Conservation (phyloP, 2,329 filamentous ascomycete genomes). For the Fusarium veterinarium region DNA sequence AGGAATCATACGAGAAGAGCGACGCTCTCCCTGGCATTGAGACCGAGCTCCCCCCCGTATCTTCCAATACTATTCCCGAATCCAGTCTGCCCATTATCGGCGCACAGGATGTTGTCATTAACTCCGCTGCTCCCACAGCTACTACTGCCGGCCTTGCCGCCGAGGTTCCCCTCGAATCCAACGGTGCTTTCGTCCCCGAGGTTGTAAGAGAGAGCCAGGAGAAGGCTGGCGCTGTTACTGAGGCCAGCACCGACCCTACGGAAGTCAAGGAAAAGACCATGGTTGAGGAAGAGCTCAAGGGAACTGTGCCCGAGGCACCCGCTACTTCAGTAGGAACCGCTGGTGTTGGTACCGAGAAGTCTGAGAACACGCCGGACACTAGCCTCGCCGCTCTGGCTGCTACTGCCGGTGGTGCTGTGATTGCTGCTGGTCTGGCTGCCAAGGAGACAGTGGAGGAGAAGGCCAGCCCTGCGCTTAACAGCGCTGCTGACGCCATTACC, state of each 20-base stretch:
- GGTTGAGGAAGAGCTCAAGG: conserved; percentile 77
- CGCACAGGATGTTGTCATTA: conserved; percentile 59
- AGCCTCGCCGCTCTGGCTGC: conserved; percentile 55
- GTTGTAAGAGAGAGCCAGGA: conserved; percentile 79
- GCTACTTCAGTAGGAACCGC: conserved; percentile 67
- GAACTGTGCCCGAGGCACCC: conserved; percentile 71
- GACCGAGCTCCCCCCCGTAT: conserved; percentile 65
- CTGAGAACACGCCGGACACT: conserved; percentile 56
- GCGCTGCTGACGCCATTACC: conserved; percentile 51
- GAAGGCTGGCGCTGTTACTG: conserved; percentile 71
- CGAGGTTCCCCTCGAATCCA: conserved; percentile 72
- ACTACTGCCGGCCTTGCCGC: conserved; percentile 78
- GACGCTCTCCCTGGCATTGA: conserved; percentile 69
- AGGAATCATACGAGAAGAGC: conserved; percentile 87
- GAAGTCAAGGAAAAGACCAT: conserved; percentile 78
- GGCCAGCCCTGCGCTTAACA: conserved; percentile 52
- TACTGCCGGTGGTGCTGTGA: conserved; percentile 48
- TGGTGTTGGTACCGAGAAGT: conserved; percentile 64
- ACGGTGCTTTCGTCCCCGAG: conserved; percentile 52
- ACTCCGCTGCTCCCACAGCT: conserved; percentile 63
- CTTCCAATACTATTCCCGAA: conserved; percentile 79
- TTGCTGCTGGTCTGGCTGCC: conserved; percentile 48
- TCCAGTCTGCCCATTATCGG: conserved; percentile 77
- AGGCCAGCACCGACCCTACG: conserved; percentile 72
- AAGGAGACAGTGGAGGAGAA: conserved; percentile 53